A percentile compares a stretch with the other conserved stretches of the same genome.
phyloP scores from a whole-genome alignment of 345 rosid genomes.

The Gossypium stocksii region DNA sequence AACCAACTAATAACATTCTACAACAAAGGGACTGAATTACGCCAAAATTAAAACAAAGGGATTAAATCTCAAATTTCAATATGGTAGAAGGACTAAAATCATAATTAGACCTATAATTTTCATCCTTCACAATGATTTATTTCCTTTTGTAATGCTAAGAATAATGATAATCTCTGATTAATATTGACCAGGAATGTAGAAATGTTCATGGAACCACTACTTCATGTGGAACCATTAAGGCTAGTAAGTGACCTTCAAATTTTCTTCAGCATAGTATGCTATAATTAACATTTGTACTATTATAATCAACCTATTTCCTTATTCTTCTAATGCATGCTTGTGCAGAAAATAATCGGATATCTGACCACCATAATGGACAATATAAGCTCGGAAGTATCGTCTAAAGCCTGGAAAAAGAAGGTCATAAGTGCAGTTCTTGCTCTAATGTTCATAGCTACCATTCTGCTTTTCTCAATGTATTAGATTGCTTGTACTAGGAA shows the following conservation, averaged over 20 bases:
- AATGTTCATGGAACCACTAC: slow-evolving; percentile 76
- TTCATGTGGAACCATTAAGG: slow-evolving; percentile 52
- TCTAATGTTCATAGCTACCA: slow-evolving; percentile 25
- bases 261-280: neutral
- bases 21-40: no score
- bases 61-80: no score
- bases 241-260: slow-evolving; percentile 31
- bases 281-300: neutral
- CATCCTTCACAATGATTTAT: neutral
- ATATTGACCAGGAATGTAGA: slow-evolving; percentile 56
- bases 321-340: neutral
- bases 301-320: neutral
- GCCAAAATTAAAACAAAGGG: no score
- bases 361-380: slow-evolving; percentile 17
- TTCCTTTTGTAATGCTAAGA: neutral
- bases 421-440: slow-evolving; percentile 5
- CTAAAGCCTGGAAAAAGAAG: slow-evolving; percentile 22
- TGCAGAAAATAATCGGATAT: slow-evolving; percentile 41
- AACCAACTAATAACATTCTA: no score
- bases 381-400: slow-evolving; percentile 21
- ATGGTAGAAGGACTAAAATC: no score
- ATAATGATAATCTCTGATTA: neutral
- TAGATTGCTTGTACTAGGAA: neutral
- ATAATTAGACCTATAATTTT: neutral
- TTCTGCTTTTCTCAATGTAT: slow-evolving; percentile 25